Evolutionary conservation across 2,329 filamentous ascomycete genomes (phyloP).

Genomic region (Rosellinia necatrix): DNA sequence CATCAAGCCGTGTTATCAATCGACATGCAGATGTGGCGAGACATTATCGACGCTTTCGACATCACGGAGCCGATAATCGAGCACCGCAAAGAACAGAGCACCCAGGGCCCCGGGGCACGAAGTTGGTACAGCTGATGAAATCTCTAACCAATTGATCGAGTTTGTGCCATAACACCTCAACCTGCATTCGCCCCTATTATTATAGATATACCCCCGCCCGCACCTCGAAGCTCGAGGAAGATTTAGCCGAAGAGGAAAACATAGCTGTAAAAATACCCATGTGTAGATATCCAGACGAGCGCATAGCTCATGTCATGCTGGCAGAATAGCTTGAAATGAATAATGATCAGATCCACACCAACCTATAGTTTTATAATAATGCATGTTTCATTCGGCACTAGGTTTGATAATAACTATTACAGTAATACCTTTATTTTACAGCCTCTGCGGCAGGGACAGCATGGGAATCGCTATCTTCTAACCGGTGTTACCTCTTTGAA

Average conservation of each 20-base stretch:
- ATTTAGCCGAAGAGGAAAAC: background rate
- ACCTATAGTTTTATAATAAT: no score
- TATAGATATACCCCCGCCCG: no score
- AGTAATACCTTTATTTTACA: no score
- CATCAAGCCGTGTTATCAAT: conserved; percentile 89
- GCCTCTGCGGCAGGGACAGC: no score
- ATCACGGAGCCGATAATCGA: conserved; percentile 83
- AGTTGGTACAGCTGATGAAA: conserved; percentile 68
- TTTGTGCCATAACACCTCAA: no score
- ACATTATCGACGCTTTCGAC: conserved; percentile 75
- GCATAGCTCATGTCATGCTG: conserved; percentile 6
- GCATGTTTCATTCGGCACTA: no score
- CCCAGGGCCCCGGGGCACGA: conserved; percentile 56
- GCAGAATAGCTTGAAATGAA: conserved; percentile 1
- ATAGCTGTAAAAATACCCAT: conserved; percentile 11
- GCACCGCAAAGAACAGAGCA: conserved; percentile 69
- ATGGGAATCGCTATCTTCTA: background rate
- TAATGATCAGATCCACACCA: conserved; percentile 6
- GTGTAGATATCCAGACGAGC: conserved; percentile 14
- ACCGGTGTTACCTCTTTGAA: background rate
- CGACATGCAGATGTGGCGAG: conserved; percentile 82
- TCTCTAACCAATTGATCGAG: background rate
- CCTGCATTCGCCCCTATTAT: no score
- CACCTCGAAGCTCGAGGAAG: background rate
- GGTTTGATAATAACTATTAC: no score